Conservation (phyloP, 805 yeast species). For the Lachancea sp. region DNA sequence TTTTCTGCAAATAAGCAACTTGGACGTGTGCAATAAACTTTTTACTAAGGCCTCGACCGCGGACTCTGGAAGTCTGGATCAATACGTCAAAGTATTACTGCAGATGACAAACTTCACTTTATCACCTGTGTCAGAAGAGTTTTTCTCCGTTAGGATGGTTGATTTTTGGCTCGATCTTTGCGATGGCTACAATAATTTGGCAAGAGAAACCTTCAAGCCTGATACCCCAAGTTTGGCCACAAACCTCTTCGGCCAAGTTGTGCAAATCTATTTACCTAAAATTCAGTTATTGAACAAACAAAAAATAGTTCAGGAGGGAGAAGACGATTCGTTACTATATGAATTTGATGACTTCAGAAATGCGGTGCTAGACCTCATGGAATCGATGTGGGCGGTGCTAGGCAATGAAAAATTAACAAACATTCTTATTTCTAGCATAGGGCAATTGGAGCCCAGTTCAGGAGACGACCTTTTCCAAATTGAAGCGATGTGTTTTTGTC, state of each 20-base stretch:
- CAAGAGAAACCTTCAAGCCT: constrained; percentile 28
- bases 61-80: constrained; percentile 17
- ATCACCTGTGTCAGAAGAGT: constrained; percentile 53
- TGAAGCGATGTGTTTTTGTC: constrained; percentile 30
- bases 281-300: constrained; percentile 41
- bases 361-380: constrained; percentile 73
- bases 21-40: constrained; percentile 31
- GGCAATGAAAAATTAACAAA: constrained; percentile 38
- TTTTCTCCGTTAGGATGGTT: constrained; percentile 46
- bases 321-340: constrained; percentile 21
- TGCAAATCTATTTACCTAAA: constrained; percentile 64
- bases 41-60: constrained; percentile 19
- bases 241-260: constrained; percentile 44
- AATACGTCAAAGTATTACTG: constrained; percentile 44
- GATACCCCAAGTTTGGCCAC: constrained; percentile 32
- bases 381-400: constrained; percentile 59
- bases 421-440: constrained; percentile 26
- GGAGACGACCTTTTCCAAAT: constrained; percentile 24
- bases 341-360: constrained; percentile 66
- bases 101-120: constrained; percentile 53
- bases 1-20: constrained; percentile 28
- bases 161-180: constrained; percentile 66
- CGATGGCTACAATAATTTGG: constrained; percentile 42
- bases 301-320: constrained; percentile 31
- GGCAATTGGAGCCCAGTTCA: constrained; percentile 13